Conservation (phyloP, 2,329 filamentous ascomycete genomes). For the Claviceps humidiphila region DNA sequence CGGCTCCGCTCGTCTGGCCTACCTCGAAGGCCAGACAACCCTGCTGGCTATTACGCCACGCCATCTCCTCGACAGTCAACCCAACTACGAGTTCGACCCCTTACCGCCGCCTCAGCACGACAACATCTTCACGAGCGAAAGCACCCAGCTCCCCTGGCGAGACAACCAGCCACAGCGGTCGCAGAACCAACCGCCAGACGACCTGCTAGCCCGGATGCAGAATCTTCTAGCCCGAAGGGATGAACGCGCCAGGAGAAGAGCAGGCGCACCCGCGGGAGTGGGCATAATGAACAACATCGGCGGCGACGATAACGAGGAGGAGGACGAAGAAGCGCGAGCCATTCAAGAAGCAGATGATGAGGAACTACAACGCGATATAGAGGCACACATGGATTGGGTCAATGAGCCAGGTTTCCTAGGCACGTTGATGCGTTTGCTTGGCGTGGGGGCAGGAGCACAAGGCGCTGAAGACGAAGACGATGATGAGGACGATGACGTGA, state of each 20-base stretch:
- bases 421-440: constrained; percentile 15
- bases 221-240: constrained; percentile 12
- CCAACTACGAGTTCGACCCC: constrained; percentile 69
- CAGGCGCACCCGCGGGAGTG: not conserved
- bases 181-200: not conserved
- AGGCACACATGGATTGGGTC: constrained; percentile 14
- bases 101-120: constrained; percentile 52
- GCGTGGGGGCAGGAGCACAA: constrained; percentile 5
- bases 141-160: constrained; percentile 30
- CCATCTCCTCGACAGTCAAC: constrained; percentile 46
- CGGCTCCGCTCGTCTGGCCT: constrained; percentile 59
- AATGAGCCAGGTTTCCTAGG: constrained; percentile 16
- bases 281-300: constrained; percentile 2
- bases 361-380: constrained; percentile 19
- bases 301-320: constrained; percentile 9
- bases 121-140: constrained; percentile 35
- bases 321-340: constrained; percentile 15
- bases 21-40: constrained; percentile 60
- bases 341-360: constrained; percentile 16
- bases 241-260: constrained; percentile 6
- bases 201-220: constrained; percentile 16
- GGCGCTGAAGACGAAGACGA: constrained; percentile 4
- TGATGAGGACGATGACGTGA: constrained; percentile 5
- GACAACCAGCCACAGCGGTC: constrained; percentile 8
- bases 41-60: constrained; percentile 59